Conservation (phyloP, 73 alveolate genomes). For the Paramecium biaurelia region DNA sequence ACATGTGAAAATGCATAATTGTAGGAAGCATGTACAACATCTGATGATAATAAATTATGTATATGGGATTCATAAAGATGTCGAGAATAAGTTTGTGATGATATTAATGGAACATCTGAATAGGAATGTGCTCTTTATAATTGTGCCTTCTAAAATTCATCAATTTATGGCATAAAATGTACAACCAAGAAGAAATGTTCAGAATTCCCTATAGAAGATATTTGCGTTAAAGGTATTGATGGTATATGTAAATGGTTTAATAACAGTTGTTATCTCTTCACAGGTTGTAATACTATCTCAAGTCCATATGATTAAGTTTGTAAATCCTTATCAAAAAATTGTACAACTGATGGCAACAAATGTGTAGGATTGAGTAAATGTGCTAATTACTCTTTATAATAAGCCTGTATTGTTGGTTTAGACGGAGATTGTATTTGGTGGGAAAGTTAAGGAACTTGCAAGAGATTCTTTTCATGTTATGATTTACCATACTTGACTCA, state of each 20-base stretch:
- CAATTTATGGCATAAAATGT: not conserved
- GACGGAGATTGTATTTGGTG: constrained; percentile 45
- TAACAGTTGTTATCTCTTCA: not conserved
- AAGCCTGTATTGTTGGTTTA: constrained; percentile 20
- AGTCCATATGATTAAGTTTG: not conserved
- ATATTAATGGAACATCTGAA: not conserved
- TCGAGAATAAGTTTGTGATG: not conserved
- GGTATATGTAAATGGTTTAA: not conserved
- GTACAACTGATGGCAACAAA: constrained; percentile 37
- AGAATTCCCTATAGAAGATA: not conserved
- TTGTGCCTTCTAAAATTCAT: not conserved
- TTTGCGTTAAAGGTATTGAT: not conserved
- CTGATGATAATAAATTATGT: not conserved
- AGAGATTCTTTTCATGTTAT: not conserved
- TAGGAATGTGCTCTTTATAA: not conserved
- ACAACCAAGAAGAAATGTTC: not conserved
- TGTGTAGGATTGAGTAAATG: not conserved
- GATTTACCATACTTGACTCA: not conserved
- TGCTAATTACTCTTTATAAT: not conserved
- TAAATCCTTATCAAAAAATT: not conserved
- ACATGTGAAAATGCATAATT: not conserved
- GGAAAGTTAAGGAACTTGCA: not conserved
- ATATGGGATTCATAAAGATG: not conserved
- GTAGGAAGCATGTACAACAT: not conserved
- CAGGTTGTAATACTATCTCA: not conserved